These are phyloP conservation scores for Inga oerstediana DNA, from an alignment of 306 rosid species.

Conservation along the genomic window DNA sequence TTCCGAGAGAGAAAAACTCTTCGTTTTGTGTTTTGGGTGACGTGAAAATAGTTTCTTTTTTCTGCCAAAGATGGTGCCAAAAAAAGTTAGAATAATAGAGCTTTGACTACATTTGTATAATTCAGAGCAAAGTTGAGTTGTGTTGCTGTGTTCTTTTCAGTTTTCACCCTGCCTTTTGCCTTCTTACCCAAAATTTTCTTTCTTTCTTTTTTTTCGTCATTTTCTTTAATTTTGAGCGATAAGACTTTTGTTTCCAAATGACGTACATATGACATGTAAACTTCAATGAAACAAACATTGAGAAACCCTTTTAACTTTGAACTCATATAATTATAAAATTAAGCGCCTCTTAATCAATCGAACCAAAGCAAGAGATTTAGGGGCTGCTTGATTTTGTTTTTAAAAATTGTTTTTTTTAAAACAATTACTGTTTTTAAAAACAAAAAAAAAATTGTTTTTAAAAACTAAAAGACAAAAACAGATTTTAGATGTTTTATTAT, in stretches of 20 bases:
- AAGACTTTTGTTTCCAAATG: background rate
- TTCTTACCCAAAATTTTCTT: background rate
- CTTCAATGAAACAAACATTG: background rate
- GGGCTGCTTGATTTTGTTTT: too few relatives aligned
- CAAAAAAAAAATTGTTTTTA: too few relatives aligned
- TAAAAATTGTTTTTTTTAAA: too few relatives aligned
- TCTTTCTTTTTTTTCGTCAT: background rate
- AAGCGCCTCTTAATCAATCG: background rate
- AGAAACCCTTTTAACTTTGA: background rate
- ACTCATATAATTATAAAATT: background rate
- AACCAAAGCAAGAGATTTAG: too few relatives aligned
- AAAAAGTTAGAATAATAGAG: background rate
- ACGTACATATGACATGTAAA: background rate
- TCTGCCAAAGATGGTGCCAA: background rate
- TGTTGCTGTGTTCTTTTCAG: background rate
- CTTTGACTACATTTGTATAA: background rate
- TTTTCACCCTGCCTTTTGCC: background rate
- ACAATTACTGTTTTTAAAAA: too few relatives aligned
- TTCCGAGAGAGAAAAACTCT: background rate
- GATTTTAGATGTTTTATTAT: too few relatives aligned
- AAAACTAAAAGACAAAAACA: too few relatives aligned
- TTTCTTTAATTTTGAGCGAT: background rate
- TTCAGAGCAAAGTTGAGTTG: background rate
- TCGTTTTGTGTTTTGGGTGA: background rate
- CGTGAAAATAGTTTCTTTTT: background rate